Evolutionary conservation across 192 early-diverging fungal species (phyloP), one percentile per base, ranked within the genome.

Genomic region (Backusella tarrabulga): DNA sequence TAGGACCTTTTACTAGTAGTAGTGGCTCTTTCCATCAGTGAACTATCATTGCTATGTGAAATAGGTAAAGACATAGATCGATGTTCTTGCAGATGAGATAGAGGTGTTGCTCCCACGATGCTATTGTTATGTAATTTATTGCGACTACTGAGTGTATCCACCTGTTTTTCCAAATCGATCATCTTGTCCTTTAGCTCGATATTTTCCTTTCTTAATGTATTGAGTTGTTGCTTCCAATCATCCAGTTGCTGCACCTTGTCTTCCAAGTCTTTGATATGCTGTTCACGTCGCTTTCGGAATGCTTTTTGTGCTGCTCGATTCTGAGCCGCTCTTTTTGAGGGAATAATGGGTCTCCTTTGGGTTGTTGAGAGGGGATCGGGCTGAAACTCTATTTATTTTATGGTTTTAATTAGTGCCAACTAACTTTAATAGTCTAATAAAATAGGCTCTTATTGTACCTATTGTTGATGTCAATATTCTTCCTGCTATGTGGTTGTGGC

Each of bases 301-400:
- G 95, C 94, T 5, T 94, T 88, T 83, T 97, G 95, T 5, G 95
- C 95, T 3, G 92, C 93, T 17, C 95, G 89, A 81, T 97, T 97
- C 80, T 97, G 95, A 11, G 91, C 93, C 3, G 94, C 94, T 78
- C 95, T 90, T 80, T 95, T 95, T 32, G 87, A 84, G 8, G 88
- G 78, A 40, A 77, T 77, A 29, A 63, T 12, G 1, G 56, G 23
- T 29, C 56, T 19, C 26, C 3, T 9, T 23, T 63, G 46, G 15
- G 19, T 50, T 6, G 46, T 50, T 50, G 46, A n/a, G 17, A 50
- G 46, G 4, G 19, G 19, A n/a, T n/a, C 46, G n/a, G 19, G 6
- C 6, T 17, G 19, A 50, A n/a, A 50, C 5, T 50, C 46, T 50
- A 50, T 50, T 50, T 50, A n/a, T 50, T n/a, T 50, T 50, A 5